These are phyloP conservation scores for Lodderomyces elongisporus DNA, from an alignment of 1,139 yeast species.

Conservation along the genomic window DNA sequence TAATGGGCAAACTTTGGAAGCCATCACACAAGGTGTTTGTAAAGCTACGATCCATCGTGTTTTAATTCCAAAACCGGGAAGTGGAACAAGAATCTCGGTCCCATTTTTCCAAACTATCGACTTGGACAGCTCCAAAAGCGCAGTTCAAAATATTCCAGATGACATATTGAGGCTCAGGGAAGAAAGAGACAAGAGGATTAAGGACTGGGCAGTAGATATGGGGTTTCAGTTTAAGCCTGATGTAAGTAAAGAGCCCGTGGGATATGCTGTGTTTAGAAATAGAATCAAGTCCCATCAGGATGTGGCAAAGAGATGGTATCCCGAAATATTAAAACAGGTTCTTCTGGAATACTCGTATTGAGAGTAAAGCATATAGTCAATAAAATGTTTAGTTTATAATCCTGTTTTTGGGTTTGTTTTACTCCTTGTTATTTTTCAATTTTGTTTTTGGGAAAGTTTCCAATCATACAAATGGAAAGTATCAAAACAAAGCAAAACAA, in stretches of 20 bases:
- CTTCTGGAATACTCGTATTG: slow-evolving; percentile 13
- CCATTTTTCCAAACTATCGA: slow-evolving; percentile 55
- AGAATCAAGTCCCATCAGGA: slow-evolving; percentile 65
- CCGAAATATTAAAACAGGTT: slow-evolving; percentile 40
- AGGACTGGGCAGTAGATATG: slow-evolving; percentile 39
- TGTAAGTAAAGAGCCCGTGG: slow-evolving; percentile 43
- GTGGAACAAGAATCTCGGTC: slow-evolving; percentile 49
- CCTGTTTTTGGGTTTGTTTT: too few species aligned
- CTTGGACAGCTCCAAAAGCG: slow-evolving; percentile 37
- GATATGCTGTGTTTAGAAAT: slow-evolving; percentile 58
- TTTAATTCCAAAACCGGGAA: slow-evolving; percentile 47
- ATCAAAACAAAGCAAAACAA: too few species aligned
- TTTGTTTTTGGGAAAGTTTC: too few species aligned
- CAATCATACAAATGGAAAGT: too few species aligned
- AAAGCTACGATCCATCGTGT: slow-evolving; percentile 69
- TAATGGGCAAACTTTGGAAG: slow-evolving; percentile 53
- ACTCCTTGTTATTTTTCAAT: too few species aligned
- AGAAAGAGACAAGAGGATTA: slow-evolving; percentile 34
- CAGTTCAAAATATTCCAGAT: slow-evolving; percentile 27
- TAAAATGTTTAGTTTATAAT: too few species aligned
- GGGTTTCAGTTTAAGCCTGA: slow-evolving; percentile 50
- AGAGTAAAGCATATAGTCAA: too few species aligned
- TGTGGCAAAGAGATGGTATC: slow-evolving; percentile 62
- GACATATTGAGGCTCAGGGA: slow-evolving; percentile 28
- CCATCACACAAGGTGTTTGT: slow-evolving; percentile 50